Percentiles rank a stretch among this genome's conserved stretches.
Evolutionary conservation across 164 flowering plant genomes (phyloP).

Genomic region (Magnolia officinalis): DNA sequence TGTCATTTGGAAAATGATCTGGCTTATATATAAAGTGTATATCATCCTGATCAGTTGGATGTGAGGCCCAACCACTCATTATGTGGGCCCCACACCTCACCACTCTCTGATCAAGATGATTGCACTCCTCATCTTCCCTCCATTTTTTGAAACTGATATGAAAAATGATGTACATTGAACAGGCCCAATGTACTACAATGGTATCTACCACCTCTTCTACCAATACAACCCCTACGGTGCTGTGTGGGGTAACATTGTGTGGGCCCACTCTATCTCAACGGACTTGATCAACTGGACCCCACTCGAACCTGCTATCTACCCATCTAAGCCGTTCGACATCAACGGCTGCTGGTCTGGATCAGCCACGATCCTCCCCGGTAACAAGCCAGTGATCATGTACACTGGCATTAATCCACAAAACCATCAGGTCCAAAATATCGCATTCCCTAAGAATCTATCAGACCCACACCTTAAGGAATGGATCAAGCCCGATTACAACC

Average conservation of each 20-base stretch:
- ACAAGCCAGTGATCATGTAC: conserved; percentile 42
- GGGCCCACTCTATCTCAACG: conserved; percentile 51
- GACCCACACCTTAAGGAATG: conserved; percentile 49
- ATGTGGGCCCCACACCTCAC: neutral
- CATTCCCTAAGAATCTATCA: conserved; percentile 35
- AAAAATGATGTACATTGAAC: neutral
- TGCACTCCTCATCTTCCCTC: neutral
- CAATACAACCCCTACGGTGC: conserved; percentile 45
- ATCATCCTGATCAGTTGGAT: too few species aligned
- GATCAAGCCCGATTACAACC: conserved; percentile 37
- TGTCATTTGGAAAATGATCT: too few species aligned
- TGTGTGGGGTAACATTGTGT: conserved; percentile 45
- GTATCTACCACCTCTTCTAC: conserved; percentile 38
- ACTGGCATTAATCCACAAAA: conserved; percentile 32
- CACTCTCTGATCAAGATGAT: neutral
- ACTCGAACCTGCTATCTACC: conserved; percentile 32
- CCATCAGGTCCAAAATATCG: conserved; percentile 44
- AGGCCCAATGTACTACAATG: conserved; percentile 38
- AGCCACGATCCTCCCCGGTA: conserved; percentile 44
- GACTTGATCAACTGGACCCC: conserved; percentile 52
- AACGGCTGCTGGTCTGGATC: conserved; percentile 54
- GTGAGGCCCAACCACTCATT: too few species aligned
- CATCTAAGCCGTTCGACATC: conserved; percentile 33
- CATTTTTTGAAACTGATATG: neutral
- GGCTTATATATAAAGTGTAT: too few species aligned